Percentiles rank a stretch among this genome's conserved stretches.
Evolutionary conservation across 306 rosid genomes (phyloP).

Genomic region (Alnus rubra): DNA sequence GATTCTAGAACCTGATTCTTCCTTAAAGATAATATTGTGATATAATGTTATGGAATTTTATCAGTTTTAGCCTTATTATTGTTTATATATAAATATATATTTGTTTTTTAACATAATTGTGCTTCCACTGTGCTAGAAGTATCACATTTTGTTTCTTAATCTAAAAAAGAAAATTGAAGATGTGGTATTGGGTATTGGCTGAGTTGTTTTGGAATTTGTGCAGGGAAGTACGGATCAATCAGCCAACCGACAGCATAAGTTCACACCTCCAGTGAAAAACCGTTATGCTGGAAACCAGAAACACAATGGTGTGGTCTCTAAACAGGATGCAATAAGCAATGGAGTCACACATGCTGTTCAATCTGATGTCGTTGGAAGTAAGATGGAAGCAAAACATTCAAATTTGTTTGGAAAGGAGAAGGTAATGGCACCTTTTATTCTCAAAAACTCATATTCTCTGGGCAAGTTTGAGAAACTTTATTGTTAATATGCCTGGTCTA

Average conservation of each 20-base stretch:
- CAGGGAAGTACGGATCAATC: slow-evolving; percentile 74
- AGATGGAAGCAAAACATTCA: slow-evolving; percentile 48
- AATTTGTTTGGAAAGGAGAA: slow-evolving; percentile 53
- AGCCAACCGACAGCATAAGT: slow-evolving; percentile 56
- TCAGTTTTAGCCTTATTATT: too few relatives aligned
- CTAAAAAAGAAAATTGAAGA: background rate
- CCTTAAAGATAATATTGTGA: too few relatives aligned
- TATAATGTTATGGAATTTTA: too few relatives aligned
- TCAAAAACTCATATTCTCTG: slow-evolving; percentile 1
- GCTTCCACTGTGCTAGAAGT: background rate
- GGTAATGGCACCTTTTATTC: slow-evolving; percentile 50
- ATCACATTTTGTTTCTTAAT: slow-evolving; percentile 2
- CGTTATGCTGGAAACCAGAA: slow-evolving; percentile 42
- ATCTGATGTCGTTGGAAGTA: slow-evolving; percentile 40
- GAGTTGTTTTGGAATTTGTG: slow-evolving; percentile 28
- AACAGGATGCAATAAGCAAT: slow-evolving; percentile 51
- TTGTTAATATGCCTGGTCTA: slow-evolving; percentile 1
- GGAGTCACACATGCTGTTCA: slow-evolving; percentile 56
- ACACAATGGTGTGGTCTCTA: slow-evolving; percentile 41
- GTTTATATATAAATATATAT: background rate
- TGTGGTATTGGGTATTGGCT: slow-evolving; percentile 9
- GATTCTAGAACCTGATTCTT: too few relatives aligned
- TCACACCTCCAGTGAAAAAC: slow-evolving; percentile 53
- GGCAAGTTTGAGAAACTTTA: slow-evolving; percentile 21
- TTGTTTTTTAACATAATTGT: background rate